Evolutionary conservation across 2,329 filamentous ascomycete species (phyloP).

Genomic region (Coniochaeta sp.): DNA sequence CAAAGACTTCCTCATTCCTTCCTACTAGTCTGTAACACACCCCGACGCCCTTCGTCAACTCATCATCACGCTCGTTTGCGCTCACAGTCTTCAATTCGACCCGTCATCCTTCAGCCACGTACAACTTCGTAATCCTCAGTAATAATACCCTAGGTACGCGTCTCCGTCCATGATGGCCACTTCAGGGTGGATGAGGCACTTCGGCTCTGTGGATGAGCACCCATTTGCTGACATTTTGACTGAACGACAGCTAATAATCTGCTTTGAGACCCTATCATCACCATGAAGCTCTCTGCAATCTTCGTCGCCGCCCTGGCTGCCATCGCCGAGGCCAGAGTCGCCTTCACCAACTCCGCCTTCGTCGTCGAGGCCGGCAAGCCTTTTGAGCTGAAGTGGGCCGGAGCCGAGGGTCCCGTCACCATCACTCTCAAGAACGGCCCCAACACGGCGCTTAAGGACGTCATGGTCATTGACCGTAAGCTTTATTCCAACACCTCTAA

Average conservation of each 20-base stretch:
- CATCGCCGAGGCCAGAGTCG: constrained; percentile 17
- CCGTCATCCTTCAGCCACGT: background rate
- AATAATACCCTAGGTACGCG: background rate
- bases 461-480: constrained; percentile 29
- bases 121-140: background rate
- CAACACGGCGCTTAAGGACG: constrained; percentile 23
- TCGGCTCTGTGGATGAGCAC: background rate
- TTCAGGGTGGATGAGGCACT: background rate
- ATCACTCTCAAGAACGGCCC: constrained; percentile 31
- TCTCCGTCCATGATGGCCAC: background rate
- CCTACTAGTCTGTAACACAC: background rate
- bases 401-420: constrained; percentile 31
- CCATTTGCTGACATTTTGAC: background rate
- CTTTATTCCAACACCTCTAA: background rate
- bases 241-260: background rate
- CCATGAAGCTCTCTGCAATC: constrained; percentile 32
- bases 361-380: constrained; percentile 26
- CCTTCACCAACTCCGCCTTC: constrained; percentile 22
- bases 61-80: background rate
- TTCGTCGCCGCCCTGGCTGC: constrained; percentile 26
- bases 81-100: background rate
- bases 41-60: background rate
- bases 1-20: background rate
- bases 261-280: constrained; percentile 8
- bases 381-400: constrained; percentile 36